Evolutionary conservation across 306 rosid species (phyloP).

Genomic region (Macrotyloma uniflorum): DNA sequence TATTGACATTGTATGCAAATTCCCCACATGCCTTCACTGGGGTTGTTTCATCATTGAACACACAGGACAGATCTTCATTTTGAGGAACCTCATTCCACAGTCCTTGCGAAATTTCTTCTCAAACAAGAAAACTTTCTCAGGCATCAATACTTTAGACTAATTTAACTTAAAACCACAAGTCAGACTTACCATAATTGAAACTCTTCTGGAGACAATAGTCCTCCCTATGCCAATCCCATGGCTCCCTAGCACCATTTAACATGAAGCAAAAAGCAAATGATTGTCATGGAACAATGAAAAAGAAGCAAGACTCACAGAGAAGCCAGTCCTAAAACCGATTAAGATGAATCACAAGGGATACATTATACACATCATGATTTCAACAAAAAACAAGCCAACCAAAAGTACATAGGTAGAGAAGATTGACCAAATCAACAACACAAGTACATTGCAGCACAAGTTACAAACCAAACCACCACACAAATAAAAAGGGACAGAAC

Average conservation of each 20-base stretch:
- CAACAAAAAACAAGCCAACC: not conserved
- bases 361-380: not conserved
- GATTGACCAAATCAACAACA: not conserved
- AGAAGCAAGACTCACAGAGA: constrained; percentile 8
- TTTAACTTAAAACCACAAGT: not conserved
- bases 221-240: constrained; percentile 68
- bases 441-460: not conserved
- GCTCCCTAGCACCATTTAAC: constrained; percentile 47
- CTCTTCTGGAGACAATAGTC: constrained; percentile 49
- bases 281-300: not conserved
- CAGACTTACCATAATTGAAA: constrained; percentile 51
- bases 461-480: not conserved
- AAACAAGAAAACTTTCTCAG: constrained; percentile 33
- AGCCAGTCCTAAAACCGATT: constrained; percentile 21
- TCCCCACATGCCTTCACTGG: constrained; percentile 89
- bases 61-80: constrained; percentile 60
- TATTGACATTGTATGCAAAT: constrained; percentile 55
- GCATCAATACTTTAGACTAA: constrained; percentile 3
- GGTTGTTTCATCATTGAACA: constrained; percentile 86
- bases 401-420: not conserved
- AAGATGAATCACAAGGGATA: constrained; percentile 14
- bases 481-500: not conserved
- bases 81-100: constrained; percentile 68
- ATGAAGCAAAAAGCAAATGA: constrained; percentile 15
- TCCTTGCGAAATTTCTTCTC: constrained; percentile 55